Evolutionary conservation across 306 rosid species (phyloP).

Genomic region (Cucumis melo): DNA sequence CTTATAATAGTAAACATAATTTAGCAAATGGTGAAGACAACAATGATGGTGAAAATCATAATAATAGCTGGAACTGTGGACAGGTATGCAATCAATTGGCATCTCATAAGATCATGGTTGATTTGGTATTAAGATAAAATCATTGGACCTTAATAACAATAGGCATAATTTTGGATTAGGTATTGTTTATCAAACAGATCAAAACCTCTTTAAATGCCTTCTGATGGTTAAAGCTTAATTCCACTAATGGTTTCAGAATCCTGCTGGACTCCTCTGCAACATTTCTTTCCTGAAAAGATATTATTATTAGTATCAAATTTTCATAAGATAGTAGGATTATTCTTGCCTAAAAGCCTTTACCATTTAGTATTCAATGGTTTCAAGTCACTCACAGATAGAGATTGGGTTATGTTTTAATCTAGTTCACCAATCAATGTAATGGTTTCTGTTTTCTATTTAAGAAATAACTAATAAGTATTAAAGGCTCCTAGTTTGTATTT

Average conservation of each 20-base stretch:
- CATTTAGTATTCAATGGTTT: background rate
- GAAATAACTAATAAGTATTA: background rate
- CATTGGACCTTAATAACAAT: background rate
- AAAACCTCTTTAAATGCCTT: background rate
- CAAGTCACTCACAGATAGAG: background rate
- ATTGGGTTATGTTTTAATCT: too few relatives aligned
- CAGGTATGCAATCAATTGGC: slow-evolving; percentile 39
- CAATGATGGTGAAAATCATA: slow-evolving; percentile 93
- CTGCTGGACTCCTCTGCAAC: background rate
- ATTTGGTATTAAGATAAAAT: background rate
- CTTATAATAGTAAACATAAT: slow-evolving; percentile 75
- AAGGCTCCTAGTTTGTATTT: background rate
- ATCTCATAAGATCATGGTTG: background rate
- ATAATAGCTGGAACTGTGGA: slow-evolving; percentile 99
- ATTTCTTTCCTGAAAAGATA: background rate
- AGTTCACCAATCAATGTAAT: too few relatives aligned
- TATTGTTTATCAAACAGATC: background rate
- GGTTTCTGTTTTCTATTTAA: too few relatives aligned
- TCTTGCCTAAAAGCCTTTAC: background rate
- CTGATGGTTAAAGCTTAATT: background rate
- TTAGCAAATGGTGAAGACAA: slow-evolving; percentile 81
- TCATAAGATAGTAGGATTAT: background rate
- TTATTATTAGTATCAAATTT: background rate
- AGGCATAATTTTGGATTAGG: background rate
- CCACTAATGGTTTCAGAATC: background rate